Evolutionary conservation across 345 rosid genomes (phyloP).

Genomic region (Lepidium didymum): DNA sequence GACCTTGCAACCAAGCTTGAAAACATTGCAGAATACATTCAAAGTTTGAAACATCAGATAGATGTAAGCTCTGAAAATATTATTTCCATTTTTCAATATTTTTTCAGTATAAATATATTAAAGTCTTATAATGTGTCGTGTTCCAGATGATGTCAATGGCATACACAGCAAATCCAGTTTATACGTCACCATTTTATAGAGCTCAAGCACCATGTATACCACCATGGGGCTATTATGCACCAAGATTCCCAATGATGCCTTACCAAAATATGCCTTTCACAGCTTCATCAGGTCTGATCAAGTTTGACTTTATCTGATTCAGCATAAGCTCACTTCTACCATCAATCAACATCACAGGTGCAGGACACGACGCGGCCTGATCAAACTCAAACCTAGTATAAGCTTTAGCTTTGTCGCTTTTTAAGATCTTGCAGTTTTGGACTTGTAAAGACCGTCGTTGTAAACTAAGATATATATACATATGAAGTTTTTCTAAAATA

Average conservation of each 20-base stretch:
- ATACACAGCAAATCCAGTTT: neutral
- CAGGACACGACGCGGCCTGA: neutral
- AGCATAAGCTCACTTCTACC: neutral
- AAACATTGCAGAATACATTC: neutral
- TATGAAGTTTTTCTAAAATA: neutral
- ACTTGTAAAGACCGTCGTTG: neutral
- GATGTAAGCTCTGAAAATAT: neutral
- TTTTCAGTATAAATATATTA: too few relatives aligned
- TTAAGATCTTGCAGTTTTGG: neutral
- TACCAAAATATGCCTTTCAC: neutral
- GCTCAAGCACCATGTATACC: conserved; percentile 12
- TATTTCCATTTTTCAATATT: too few relatives aligned
- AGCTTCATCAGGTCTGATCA: conserved; percentile 8
- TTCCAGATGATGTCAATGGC: conserved; percentile 1
- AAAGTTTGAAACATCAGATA: neutral
- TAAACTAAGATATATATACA: neutral
- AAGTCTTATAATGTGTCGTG: neutral
- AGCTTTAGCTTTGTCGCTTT: neutral
- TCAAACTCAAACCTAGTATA: neutral
- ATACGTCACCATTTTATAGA: neutral
- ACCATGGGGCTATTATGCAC: conserved; percentile 12
- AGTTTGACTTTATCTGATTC: neutral
- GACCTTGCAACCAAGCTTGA: conserved; percentile 15
- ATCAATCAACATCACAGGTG: neutral
- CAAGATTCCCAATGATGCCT: neutral